phyloP scores from a whole-genome alignment of 1,284 basidiomycete genomes.

The Trichosporon coremiiforme region DNA sequence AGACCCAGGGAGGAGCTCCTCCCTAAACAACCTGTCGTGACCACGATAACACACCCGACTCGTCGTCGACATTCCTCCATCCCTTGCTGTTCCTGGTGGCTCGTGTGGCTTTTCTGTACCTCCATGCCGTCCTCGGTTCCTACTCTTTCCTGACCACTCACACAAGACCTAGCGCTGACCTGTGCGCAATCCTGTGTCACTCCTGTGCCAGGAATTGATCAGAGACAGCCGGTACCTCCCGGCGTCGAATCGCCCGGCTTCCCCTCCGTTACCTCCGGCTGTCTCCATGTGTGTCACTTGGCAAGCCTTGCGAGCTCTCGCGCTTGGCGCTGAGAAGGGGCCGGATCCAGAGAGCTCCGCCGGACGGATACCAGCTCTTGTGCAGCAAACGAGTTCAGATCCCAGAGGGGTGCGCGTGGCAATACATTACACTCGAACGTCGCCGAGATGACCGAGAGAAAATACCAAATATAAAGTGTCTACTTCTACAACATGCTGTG shows the following conservation, averaged over 20 bases:
- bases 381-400: not conserved
- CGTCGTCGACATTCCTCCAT: not conserved
- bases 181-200: too few relatives aligned
- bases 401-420: constrained; percentile 5
- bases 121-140: not conserved
- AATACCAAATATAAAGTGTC: not conserved
- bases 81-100: not conserved
- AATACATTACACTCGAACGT: constrained; percentile 1
- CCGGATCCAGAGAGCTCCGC: too few relatives aligned
- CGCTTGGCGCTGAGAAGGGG: too few relatives aligned
- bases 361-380: too few relatives aligned
- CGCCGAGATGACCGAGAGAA: not conserved
- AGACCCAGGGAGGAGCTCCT: too few relatives aligned
- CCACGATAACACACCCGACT: not conserved
- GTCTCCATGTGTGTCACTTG: not conserved
- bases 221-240: not conserved
- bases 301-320: too few relatives aligned
- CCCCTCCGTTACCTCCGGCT: not conserved
- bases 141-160: not conserved
- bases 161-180: too few relatives aligned
- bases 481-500: not conserved
- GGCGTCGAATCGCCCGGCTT: too few relatives aligned
- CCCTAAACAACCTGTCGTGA: too few relatives aligned
- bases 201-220: too few relatives aligned
- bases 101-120: not conserved